These are phyloP conservation scores for Podospora pseudocomata DNA, from an alignment of 495 filamentous ascomycete genomes.

Conservation along the genomic window DNA sequence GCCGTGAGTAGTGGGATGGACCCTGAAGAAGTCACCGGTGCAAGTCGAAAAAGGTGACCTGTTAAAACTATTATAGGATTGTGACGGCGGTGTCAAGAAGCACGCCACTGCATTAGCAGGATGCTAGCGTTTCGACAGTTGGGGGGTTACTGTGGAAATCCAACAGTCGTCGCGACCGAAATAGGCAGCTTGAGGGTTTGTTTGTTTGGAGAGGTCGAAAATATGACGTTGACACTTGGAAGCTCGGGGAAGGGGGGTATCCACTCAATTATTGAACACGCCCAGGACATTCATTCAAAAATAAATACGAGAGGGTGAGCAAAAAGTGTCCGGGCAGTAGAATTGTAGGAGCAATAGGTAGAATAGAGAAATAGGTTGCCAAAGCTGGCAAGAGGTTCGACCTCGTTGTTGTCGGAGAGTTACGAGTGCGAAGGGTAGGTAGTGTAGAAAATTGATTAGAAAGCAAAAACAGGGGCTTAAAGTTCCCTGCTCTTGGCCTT, in stretches of 20 bases:
- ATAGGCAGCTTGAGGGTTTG: not conserved
- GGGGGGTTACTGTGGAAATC: not conserved
- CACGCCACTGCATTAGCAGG: not conserved
- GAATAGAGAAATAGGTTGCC: not conserved
- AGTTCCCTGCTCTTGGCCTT: too few relatives aligned
- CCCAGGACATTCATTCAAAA: not conserved
- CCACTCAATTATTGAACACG: not conserved
- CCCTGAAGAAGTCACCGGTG: not conserved
- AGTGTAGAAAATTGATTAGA: not conserved
- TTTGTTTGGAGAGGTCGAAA: not conserved
- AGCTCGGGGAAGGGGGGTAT: not conserved
- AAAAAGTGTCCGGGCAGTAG: too few relatives aligned
- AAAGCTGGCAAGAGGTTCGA: not conserved
- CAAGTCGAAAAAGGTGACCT: not conserved
- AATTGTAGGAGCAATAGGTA: not conserved
- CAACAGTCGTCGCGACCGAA: not conserved
- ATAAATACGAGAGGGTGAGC: not conserved
- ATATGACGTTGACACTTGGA: not conserved
- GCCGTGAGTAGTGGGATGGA: not conserved
- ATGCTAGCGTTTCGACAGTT: not conserved
- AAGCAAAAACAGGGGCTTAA: constrained; percentile 1
- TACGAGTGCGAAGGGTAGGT: not conserved
- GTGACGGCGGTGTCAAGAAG: constrained; percentile 3
- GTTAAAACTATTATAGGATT: not conserved
- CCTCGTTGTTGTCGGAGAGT: not conserved